Conservation (phyloP, 257 asterid species). For the Phtheirospermum japonicum region DNA sequence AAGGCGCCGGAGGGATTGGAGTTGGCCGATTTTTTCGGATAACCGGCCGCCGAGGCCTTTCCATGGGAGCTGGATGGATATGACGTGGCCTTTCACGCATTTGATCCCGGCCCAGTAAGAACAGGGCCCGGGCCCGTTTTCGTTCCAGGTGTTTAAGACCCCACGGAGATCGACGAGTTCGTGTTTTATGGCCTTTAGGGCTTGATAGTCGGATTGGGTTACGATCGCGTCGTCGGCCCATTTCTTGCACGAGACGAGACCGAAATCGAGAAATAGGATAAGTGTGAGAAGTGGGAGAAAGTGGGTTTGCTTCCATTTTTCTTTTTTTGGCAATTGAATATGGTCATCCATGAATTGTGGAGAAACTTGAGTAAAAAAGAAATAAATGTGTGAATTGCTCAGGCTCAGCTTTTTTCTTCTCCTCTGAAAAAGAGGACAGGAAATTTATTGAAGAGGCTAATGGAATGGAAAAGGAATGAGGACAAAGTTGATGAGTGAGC, state of each 20-base stretch:
- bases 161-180: conserved; percentile 48
- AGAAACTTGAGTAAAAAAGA: background rate
- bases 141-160: conserved; percentile 70
- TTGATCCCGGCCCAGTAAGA: conserved; percentile 82
- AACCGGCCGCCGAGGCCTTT: conserved; percentile 70
- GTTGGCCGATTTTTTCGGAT: conserved; percentile 68
- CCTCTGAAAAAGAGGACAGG: background rate
- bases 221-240: conserved; percentile 45
- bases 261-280: conserved; percentile 28
- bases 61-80: conserved; percentile 69
- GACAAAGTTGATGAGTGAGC: background rate
- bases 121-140: conserved; percentile 54
- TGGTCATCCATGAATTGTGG: conserved; percentile 27
- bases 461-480: background rate
- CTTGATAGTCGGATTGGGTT: conserved; percentile 44
- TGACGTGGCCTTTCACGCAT: conserved; percentile 63
- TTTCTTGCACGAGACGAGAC: conserved; percentile 33
- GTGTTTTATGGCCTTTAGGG: conserved; percentile 43
- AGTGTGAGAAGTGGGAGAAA: conserved; percentile 20
- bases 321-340: background rate
- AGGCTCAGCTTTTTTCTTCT: background rate
- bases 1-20: conserved; percentile 65
- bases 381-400: background rate
- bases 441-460: background rate
- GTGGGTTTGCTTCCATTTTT: background rate